These are phyloP conservation scores for Talaromyces adpressus DNA, from an alignment of 495 filamentous ascomycete species.

Conservation along the genomic window DNA sequence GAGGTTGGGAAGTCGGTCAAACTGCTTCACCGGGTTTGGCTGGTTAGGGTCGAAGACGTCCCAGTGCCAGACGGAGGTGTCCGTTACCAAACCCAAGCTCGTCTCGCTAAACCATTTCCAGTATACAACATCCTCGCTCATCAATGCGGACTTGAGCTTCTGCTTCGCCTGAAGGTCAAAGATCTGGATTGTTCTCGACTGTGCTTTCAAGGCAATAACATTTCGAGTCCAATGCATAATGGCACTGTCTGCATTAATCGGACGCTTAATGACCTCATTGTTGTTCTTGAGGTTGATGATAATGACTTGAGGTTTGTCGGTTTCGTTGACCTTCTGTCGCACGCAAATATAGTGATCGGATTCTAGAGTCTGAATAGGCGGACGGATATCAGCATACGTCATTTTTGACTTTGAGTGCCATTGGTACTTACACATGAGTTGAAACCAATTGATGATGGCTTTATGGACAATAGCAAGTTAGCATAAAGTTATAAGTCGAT, in stretches of 20 bases:
- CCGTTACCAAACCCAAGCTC: constrained; percentile 82
- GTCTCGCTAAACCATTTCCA: constrained; percentile 98
- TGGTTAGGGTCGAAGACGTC: constrained; percentile 81
- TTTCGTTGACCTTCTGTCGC: constrained; percentile 78
- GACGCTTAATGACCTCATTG: constrained; percentile 85
- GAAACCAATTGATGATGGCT: constrained; percentile 86
- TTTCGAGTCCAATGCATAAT: constrained; percentile 98
- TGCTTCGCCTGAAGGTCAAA: constrained; percentile 86
- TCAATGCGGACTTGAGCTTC: constrained; percentile 90
- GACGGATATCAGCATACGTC: constrained; percentile 13
- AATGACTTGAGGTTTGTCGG: constrained; percentile 82
- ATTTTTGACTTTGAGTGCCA: constrained; percentile 2
- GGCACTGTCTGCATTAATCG: constrained; percentile 98
- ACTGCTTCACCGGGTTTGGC: constrained; percentile 75
- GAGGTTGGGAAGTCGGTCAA: constrained; percentile 87
- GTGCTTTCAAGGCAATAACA: constrained; percentile 93
- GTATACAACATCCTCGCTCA: constrained; percentile 95
- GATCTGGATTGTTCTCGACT: constrained; percentile 88
- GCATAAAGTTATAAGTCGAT: constrained; percentile 17
- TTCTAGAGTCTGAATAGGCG: constrained; percentile 72
- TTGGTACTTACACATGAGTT: constrained; percentile 78
- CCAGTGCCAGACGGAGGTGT: constrained; percentile 91
- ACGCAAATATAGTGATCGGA: constrained; percentile 94
- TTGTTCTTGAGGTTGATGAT: constrained; percentile 94
- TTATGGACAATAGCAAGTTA: constrained; percentile 26